phyloP scores from a whole-genome alignment of 495 filamentous ascomycete species.

The Xylaria grammica region DNA sequence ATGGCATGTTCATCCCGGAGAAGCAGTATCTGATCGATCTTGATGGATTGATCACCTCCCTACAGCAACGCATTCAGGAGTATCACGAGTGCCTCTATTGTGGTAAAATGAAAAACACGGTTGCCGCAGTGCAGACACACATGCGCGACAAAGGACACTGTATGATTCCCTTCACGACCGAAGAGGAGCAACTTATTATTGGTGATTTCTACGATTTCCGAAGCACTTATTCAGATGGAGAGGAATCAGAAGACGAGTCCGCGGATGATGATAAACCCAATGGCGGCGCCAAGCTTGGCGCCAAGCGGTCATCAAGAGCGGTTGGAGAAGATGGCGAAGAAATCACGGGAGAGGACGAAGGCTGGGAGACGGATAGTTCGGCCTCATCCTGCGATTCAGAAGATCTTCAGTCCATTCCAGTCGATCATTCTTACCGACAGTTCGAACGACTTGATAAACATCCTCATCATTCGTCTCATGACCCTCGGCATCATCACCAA shows the following conservation, averaged over 20 bases:
- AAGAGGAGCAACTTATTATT: conserved; percentile 91
- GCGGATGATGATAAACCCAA: conserved; percentile 54
- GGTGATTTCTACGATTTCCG: conserved; percentile 99
- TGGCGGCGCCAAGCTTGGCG: conserved; percentile 65
- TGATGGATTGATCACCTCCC: conserved; percentile 75
- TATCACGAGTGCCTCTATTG: conserved; percentile 81
- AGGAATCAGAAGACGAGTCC: conserved; percentile 63
- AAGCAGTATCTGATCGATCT: conserved; percentile 77
- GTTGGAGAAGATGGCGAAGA: conserved; percentile 55
- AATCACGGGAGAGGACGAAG: conserved; percentile 62
- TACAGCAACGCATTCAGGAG: conserved; percentile 76
- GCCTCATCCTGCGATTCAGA: conserved; percentile 81
- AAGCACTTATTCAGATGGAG: conserved; percentile 85
- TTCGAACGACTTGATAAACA: conserved; percentile 65
- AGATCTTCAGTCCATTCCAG: conserved; percentile 73
- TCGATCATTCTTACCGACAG: conserved; percentile 65
- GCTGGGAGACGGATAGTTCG: conserved; percentile 93
- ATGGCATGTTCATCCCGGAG: conserved; percentile 97
- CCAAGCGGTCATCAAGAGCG: conserved; percentile 53
- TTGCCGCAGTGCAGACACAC: conserved; percentile 82
- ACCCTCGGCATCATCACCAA: conserved; percentile 68
- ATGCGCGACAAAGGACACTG: conserved; percentile 98
- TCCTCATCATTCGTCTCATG: conserved; percentile 68
- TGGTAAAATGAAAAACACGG: conserved; percentile 73
- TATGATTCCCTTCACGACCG: conserved; percentile 89